Conservation (phyloP, 1,284 basidiomycete genomes). For the Cronartium quercuum region DNA sequence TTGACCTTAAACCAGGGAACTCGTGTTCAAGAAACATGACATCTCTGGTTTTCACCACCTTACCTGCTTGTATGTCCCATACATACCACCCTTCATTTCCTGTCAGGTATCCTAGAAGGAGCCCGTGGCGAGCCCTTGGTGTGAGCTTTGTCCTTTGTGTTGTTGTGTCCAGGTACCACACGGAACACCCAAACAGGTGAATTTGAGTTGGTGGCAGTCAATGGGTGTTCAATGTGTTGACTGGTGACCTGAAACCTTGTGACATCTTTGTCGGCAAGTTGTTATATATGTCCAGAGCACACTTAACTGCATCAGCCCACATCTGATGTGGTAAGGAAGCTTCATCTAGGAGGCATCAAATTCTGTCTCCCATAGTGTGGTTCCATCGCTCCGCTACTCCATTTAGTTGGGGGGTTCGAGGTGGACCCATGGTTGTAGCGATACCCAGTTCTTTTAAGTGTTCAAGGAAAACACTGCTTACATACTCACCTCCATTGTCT, state of each 20-base stretch:
- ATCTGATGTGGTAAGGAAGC: slow-evolving; percentile 46
- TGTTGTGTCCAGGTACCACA: no score
- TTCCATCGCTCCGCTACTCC: background rate
- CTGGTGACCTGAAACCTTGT: background rate
- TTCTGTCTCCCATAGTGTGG: background rate
- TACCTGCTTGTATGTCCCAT: no score
- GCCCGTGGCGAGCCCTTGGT: no score
- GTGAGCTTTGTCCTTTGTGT: background rate
- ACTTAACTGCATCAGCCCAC: slow-evolving; percentile 49
- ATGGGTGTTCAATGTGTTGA: no score
- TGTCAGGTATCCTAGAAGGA: no score
- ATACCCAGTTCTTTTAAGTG: slow-evolving; percentile 48
- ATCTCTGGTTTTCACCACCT: no score
- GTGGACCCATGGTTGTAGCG: slow-evolving; percentile 41
- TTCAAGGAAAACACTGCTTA: slow-evolving; percentile 43
- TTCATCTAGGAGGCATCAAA: slow-evolving; percentile 11
- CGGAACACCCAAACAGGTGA: slow-evolving; percentile 2
- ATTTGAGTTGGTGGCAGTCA: background rate
- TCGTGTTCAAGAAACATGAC: no score
- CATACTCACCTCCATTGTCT: slow-evolving; percentile 50
- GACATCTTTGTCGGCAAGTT: slow-evolving; percentile 40
- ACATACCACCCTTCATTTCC: no score
- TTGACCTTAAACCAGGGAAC: no score
- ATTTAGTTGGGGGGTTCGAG: background rate
- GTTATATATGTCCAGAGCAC: slow-evolving; percentile 49